Evolutionary conservation across 805 yeast genomes (phyloP), one percentile per base, ranked within the genome.

Genomic region (Cyberlindnera veronae): DNA sequence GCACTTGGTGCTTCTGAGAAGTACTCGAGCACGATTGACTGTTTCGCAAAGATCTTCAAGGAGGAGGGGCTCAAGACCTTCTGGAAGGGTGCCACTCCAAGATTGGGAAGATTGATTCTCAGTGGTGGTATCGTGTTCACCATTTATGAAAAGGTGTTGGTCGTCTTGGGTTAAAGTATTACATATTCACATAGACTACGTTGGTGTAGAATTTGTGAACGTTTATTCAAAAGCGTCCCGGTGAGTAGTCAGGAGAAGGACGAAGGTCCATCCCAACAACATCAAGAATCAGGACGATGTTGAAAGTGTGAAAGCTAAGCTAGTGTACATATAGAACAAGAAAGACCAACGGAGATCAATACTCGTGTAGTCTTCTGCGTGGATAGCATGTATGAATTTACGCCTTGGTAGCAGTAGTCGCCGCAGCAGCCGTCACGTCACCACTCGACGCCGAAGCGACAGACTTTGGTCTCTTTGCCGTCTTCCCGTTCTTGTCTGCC

Each of bases 81-180:
- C 66, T 91, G 99, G 99, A 87, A 87, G 65, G 99, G 99, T 46
- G 96, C 98, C 26, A 93, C 98, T 2, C 98, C 99, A 33, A 76
- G 99, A 59, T 69, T 91, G 46, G 98, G 98, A 6, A 77, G 99
- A 54, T 73, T 91, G 58, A 79, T 90, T 26, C 72, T 91, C 58
- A 84, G 95, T 65, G 99, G 99, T 46, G 99, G 99, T 55, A 91
- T 91, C 51, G 97, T 93, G 21, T 91, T 91, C 67, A 93, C 98
- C 16, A 86, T 93, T 41, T 91, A 91, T 62, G 99, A 91, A 62
- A 86, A 89, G 66, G 83, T 91, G 68, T 70, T 91, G 62, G 76
- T 56, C 4, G 51, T 66, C 11, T 45, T 67, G 37, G 48, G 41
- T 20, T 53, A 40, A 35, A 15, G 12, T n/a, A 17, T 12, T n/a